These are phyloP conservation scores for Cryphonectria nitschkei DNA, from an alignment of 2,329 filamentous ascomycete genomes.

Conservation along the genomic window DNA sequence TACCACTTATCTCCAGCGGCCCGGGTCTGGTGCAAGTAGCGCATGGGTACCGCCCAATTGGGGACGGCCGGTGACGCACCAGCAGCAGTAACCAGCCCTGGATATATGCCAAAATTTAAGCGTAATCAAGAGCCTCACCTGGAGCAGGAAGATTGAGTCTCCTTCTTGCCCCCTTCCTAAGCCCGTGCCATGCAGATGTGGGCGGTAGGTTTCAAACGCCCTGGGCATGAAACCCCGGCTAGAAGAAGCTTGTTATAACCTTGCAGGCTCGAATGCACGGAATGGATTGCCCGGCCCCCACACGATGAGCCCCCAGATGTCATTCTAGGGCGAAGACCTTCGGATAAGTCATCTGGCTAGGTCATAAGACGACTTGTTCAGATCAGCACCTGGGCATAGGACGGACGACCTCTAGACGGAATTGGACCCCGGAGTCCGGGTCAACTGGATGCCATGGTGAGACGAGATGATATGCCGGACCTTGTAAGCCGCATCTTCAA, in stretches of 20 bases:
- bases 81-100: neutral
- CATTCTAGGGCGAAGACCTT: neutral
- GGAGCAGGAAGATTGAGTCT: neutral
- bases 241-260: neutral
- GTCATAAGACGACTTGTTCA: neutral
- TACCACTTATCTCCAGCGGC: neutral
- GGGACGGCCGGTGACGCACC: neutral
- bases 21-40: neutral
- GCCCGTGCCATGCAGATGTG: slow-evolving; percentile 16
- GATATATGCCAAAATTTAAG: slow-evolving; percentile 19
- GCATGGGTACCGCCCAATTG: neutral
- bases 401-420: neutral
- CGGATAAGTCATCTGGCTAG: neutral
- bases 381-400: neutral
- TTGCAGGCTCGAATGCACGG: neutral
- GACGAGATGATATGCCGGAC: neutral
- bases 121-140: slow-evolving; percentile 18
- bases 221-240: slow-evolving; percentile 1
- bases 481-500: neutral
- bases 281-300: neutral
- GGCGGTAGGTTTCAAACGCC: slow-evolving; percentile 20
- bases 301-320: neutral
- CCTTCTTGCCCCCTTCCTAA: neutral
- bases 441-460: neutral
- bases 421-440: neutral